These are phyloP conservation scores for Aspergillus sp. DNA, from an alignment of 2,329 filamentous ascomycete species.

Conservation along the genomic window DNA sequence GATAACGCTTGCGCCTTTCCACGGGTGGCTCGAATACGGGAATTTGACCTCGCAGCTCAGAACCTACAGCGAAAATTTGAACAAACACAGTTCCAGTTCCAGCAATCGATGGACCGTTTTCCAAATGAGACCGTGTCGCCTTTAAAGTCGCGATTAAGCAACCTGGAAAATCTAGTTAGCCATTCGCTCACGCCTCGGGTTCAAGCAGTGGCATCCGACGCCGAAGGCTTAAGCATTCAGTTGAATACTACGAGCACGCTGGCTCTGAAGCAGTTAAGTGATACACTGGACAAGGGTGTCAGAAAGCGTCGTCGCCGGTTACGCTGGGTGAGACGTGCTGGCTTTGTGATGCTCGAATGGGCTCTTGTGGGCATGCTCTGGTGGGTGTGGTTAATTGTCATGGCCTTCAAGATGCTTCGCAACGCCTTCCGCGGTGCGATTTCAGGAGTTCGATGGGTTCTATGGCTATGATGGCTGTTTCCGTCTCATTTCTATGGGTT, in stretches of 20 bases:
- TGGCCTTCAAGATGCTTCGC: constrained; percentile 61
- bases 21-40: constrained; percentile 41
- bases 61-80: constrained; percentile 46
- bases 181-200: constrained; percentile 53
- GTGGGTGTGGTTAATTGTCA: constrained; percentile 87
- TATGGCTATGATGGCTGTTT: constrained; percentile 58
- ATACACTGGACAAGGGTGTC: constrained; percentile 63
- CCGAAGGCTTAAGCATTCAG: constrained; percentile 70
- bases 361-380: constrained; percentile 81
- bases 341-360: constrained; percentile 85
- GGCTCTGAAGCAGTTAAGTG: constrained; percentile 71
- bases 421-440: constrained; percentile 56
- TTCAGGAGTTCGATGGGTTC: constrained; percentile 65
- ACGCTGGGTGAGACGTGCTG: constrained; percentile 65
- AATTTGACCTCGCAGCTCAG: constrained; percentile 49
- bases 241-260: constrained; percentile 70
- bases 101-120: constrained; percentile 41
- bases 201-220: constrained; percentile 64
- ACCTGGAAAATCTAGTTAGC: constrained; percentile 42
- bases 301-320: constrained; percentile 68
- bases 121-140: constrained; percentile 39
- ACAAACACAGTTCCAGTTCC: constrained; percentile 37
- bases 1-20: constrained; percentile 28
- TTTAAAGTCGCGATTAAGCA: constrained; percentile 39
- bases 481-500: background rate